Percentiles rank a stretch among this genome's conserved stretches.
These are phyloP conservation scores for Rhytidhysteron rufulum DNA, from an alignment of 2,329 filamentous ascomycete genomes.

Conservation along the genomic window DNA sequence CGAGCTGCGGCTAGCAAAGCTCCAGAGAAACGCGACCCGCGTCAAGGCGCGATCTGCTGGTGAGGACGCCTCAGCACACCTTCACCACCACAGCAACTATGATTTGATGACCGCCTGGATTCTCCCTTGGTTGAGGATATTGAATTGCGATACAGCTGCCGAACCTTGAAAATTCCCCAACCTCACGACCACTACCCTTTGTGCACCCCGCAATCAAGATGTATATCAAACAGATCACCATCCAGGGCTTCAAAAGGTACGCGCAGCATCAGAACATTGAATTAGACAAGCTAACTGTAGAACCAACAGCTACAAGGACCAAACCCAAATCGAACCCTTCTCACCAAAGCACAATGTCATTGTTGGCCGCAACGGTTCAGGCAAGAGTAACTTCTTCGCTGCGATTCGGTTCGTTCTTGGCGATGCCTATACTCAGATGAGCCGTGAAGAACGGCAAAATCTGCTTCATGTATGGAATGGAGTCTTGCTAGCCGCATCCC, in stretches of 20 bases:
- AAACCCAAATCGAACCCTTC: constrained; percentile 97
- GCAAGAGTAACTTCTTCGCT: constrained; percentile 99
- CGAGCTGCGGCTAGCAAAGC: not conserved
- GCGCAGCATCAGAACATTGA: constrained; percentile 9
- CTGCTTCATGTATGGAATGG: constrained; percentile 66
- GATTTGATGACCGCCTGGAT: not conserved
- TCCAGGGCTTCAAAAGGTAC: constrained; percentile 99
- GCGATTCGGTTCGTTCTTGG: constrained; percentile 97
- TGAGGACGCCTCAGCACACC: not conserved
- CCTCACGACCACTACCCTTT: not conserved
- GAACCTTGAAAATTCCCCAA: not conserved
- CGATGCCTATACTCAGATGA: constrained; percentile 95
- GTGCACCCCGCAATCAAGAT: constrained; percentile 50
- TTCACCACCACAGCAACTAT: constrained; percentile 1
- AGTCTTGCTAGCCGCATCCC: not conserved
- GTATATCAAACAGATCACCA: constrained; percentile 99
- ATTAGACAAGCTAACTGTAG: constrained; percentile 9
- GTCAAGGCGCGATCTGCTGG: not conserved
- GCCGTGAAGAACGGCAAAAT: constrained; percentile 89
- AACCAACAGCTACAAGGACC: constrained; percentile 85
- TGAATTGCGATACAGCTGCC: not conserved
- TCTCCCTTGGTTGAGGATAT: not conserved
- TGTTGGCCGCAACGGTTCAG: constrained; percentile 97
- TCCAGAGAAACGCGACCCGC: constrained; percentile 1
- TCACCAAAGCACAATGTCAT: constrained; percentile 97